Conservation (phyloP, 257 asterid genomes). For the Fraxinus americana region DNA sequence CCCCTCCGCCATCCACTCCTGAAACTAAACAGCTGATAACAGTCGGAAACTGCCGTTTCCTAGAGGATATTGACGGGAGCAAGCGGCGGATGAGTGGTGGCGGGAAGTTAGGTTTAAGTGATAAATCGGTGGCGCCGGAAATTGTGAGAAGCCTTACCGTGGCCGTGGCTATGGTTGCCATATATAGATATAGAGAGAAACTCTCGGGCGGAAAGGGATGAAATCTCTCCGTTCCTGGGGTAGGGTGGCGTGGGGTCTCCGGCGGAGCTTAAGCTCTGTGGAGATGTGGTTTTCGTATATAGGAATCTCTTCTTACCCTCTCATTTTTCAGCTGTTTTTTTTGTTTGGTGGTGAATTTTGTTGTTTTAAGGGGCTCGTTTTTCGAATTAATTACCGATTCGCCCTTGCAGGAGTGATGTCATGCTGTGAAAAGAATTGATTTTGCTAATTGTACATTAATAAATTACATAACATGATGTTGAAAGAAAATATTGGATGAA, state of each 20-base stretch:
- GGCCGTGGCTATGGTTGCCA: constrained; percentile 35
- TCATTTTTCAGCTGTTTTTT: not conserved
- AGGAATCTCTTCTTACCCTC: not conserved
- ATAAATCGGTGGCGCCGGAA: constrained; percentile 60
- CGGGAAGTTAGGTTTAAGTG: constrained; percentile 36
- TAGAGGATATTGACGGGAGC: not conserved
- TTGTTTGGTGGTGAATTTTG: not conserved
- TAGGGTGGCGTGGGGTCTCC: constrained; percentile 21
- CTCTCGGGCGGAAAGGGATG: not conserved
- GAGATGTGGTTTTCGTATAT: not conserved
- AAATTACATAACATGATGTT: too few relatives aligned
- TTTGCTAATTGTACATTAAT: too few relatives aligned
- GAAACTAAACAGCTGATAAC: constrained; percentile 63
- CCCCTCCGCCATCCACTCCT: constrained; percentile 97
- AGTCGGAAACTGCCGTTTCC: constrained; percentile 5
- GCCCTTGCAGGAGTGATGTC: not conserved
- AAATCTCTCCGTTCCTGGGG: too few relatives aligned
- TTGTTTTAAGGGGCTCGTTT: not conserved
- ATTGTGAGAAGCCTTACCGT: constrained; percentile 53
- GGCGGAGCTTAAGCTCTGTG: constrained; percentile 38
- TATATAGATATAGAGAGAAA: not conserved
- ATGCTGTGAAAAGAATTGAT: too few relatives aligned
- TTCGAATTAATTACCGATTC: not conserved
- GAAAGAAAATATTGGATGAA: too few relatives aligned
- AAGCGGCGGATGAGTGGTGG: constrained; percentile 53